Conservation (phyloP, 306 rosid species). For the Glycine soja region DNA sequence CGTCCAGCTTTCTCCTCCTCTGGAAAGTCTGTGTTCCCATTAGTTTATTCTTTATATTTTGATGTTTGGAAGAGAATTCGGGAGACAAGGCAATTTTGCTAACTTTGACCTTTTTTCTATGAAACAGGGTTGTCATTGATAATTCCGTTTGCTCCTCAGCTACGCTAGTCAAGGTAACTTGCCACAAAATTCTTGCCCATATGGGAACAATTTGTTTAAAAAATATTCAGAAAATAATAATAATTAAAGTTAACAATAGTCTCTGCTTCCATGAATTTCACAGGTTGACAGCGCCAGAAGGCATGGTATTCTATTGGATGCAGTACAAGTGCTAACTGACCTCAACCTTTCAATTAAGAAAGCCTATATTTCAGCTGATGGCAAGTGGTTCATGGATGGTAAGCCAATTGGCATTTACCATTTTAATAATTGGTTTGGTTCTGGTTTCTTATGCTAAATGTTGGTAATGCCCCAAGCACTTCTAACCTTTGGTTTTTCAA, state of each 20-base stretch:
- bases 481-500: conserved; percentile 32
- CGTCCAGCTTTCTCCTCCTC: conserved; percentile 12
- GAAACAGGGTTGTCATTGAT: conserved; percentile 88
- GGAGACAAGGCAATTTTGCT: conserved; percentile 39
- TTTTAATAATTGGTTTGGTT: not conserved
- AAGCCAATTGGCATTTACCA: conserved; percentile 26
- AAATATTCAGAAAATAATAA: not conserved
- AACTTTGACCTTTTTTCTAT: conserved; percentile 54
- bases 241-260: not conserved
- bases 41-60: not conserved
- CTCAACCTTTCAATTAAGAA: conserved; percentile 80
- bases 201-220: not conserved
- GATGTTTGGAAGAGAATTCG: conserved; percentile 3
- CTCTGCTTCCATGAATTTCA: conserved; percentile 37
- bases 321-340: conserved; percentile 89
- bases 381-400: conserved; percentile 99
- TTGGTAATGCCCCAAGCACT: not conserved
- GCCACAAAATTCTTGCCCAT: conserved; percentile 20
- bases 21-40: conserved; percentile 37
- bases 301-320: conserved; percentile 85
- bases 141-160: conserved; percentile 81
- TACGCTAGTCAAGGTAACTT: conserved; percentile 85
- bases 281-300: conserved; percentile 96
- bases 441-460: not conserved
- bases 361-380: conserved; percentile 94